phyloP scores from a whole-genome alignment of 2,329 filamentous ascomycete species.

The Colletotrichum sp. region DNA sequence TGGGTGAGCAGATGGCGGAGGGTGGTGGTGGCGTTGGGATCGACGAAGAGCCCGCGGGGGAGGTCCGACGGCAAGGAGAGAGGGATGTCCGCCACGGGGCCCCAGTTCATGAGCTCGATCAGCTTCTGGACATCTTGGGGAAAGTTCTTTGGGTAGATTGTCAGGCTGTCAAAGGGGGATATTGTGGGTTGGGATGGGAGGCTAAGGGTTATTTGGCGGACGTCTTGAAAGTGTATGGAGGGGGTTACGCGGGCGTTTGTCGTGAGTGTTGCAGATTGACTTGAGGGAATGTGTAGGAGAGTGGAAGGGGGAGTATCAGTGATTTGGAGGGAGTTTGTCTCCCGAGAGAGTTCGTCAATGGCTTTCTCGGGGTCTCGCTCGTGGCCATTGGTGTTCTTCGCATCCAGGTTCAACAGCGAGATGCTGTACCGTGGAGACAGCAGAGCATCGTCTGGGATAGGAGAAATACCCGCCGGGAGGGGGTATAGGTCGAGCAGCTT shows the following conservation, averaged over 20 bases:
- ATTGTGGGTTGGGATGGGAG: constrained; percentile 30
- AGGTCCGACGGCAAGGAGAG: constrained; percentile 40
- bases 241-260: constrained; percentile 79
- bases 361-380: not conserved
- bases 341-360: not conserved
- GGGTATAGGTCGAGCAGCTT: constrained; percentile 72
- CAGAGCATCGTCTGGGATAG: constrained; percentile 75
- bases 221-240: constrained; percentile 86
- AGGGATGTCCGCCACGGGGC: constrained; percentile 69
- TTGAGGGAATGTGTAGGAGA: constrained; percentile 61
- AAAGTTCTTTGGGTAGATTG: constrained; percentile 88
- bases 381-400: not conserved
- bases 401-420: constrained; percentile 33
- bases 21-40: constrained; percentile 51
- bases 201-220: constrained; percentile 63
- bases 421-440: constrained; percentile 78
- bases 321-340: not conserved
- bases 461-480: constrained; percentile 66
- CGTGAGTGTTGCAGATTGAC: constrained; percentile 61
- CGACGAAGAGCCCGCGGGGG: constrained; percentile 38
- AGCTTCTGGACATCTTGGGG: constrained; percentile 78
- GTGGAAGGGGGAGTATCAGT: constrained; percentile 1
- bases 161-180: constrained; percentile 79
- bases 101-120: constrained; percentile 81
- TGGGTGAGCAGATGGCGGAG: constrained; percentile 78